phyloP scores from a whole-genome alignment of 1,284 basidiomycete species.

The Sparassis latifolia region DNA sequence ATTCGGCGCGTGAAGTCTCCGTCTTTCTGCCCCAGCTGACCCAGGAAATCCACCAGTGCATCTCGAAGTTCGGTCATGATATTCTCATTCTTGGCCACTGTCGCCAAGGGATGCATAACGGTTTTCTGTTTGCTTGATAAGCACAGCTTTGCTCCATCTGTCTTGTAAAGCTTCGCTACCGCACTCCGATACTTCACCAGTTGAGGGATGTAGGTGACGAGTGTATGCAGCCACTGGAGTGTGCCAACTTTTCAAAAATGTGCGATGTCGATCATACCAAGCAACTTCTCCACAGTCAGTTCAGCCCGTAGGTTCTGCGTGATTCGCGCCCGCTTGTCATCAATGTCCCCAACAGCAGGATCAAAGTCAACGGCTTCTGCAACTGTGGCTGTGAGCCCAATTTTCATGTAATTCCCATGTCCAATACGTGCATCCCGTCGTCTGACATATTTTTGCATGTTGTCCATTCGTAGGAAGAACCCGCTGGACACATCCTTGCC shows the following conservation, averaged over 20 bases:
- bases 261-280: not conserved
- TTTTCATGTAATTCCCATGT: not conserved
- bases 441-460: not conserved
- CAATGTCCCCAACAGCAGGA: not conserved
- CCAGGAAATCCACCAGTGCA: not conserved
- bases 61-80: not conserved
- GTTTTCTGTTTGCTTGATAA: not conserved
- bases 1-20: not conserved
- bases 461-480: constrained; percentile 2
- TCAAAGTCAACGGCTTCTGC: not conserved
- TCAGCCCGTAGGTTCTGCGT: not conserved
- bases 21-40: not conserved
- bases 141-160: not conserved
- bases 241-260: not conserved
- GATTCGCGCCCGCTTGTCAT: not conserved
- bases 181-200: not conserved
- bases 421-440: not conserved
- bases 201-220: not conserved
- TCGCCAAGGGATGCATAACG: not conserved
- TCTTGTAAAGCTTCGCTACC: not conserved
- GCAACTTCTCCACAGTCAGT: not conserved
- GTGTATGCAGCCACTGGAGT: not conserved
- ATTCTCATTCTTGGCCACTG: not conserved
- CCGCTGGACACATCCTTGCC: not conserved
- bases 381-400: not conserved